Percentiles rank a stretch among this genome's conserved stretches.
phyloP scores from a whole-genome alignment of 331 rosid species.

The Erythrophleum ivorense region DNA sequence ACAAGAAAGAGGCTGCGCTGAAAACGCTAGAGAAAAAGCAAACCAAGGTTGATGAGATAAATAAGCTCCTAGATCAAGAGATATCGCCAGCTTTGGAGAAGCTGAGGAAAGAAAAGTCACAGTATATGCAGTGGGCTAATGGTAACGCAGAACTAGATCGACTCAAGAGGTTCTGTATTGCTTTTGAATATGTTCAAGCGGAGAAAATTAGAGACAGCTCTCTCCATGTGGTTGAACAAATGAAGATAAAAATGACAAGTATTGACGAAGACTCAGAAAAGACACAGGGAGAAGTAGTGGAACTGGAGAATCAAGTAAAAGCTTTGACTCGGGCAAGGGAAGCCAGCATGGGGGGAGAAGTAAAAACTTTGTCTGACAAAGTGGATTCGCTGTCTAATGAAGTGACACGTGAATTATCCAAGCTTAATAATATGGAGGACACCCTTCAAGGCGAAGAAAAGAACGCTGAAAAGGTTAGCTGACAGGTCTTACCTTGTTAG shows the following conservation, averaged over 20 bases:
- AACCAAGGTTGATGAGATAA: too few relatives aligned
- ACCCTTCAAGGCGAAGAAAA: too few relatives aligned
- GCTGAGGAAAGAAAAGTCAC: conserved; percentile 85
- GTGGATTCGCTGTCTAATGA: conserved; percentile 69
- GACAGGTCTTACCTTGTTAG: too few relatives aligned
- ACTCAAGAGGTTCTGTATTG: conserved; percentile 80
- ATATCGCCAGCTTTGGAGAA: conserved; percentile 92
- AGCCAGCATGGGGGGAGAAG: too few relatives aligned
- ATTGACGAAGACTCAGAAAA: conserved; percentile 56
- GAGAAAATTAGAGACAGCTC: conserved; percentile 75
- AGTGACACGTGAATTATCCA: conserved; percentile 74
- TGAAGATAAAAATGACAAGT: conserved; percentile 66
- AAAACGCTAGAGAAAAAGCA: conserved; percentile 97
- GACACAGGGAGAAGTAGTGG: conserved; percentile 61
- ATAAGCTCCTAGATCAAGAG: conserved; percentile 91
- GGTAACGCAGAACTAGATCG: conserved; percentile 88
- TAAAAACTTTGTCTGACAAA: conserved; percentile 68
- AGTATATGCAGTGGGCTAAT: too few relatives aligned
- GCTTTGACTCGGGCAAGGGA: conserved; percentile 73
- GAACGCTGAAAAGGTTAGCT: too few relatives aligned
- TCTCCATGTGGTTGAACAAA: conserved; percentile 64
- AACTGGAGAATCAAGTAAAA: conserved; percentile 65
- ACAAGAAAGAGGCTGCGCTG: too few relatives aligned
- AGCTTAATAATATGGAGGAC: conserved; percentile 72
- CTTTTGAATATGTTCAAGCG: conserved; percentile 74